phyloP scores from a whole-genome alignment of 2,329 filamentous ascomycete genomes.

The Exophiala sp. region DNA sequence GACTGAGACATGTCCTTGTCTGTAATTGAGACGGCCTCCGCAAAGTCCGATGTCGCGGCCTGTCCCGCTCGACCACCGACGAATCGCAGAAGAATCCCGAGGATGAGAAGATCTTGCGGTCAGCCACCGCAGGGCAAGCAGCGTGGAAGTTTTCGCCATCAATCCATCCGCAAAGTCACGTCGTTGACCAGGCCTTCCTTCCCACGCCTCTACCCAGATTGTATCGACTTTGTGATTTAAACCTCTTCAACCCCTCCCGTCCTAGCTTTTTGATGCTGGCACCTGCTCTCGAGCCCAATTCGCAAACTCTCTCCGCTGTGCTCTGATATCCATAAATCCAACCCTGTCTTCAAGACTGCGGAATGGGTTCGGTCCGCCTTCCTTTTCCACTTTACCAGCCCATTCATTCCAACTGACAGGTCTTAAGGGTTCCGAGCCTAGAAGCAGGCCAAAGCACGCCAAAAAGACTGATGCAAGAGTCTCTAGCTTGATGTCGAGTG shows the following conservation, averaged over 20 bases:
- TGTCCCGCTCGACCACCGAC: too few relatives aligned
- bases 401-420: constrained; percentile 82
- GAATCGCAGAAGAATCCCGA: too few relatives aligned
- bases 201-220: too few relatives aligned
- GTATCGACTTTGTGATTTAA: neutral
- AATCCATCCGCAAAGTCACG: too few relatives aligned
- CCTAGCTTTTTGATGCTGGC: constrained; percentile 30
- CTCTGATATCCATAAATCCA: constrained; percentile 80
- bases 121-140: too few relatives aligned
- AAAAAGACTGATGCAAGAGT: constrained; percentile 71
- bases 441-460: constrained; percentile 76
- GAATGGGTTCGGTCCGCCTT: constrained; percentile 72
- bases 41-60: too few relatives aligned
- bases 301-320: constrained; percentile 68
- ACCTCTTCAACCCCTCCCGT: neutral
- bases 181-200: too few relatives aligned
- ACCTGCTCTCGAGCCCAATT: constrained; percentile 57
- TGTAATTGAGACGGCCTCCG: too few relatives aligned
- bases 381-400: constrained; percentile 65
- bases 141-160: too few relatives aligned
- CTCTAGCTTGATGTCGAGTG: constrained; percentile 81
- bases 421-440: constrained; percentile 68
- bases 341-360: constrained; percentile 68
- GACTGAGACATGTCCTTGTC: too few relatives aligned
- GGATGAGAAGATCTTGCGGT: too few relatives aligned